A percentile compares a stretch with the other conserved stretches of the same genome.
Conservation (phyloP, 768 basidiomycete species). For the Suillus hirtellus region DNA sequence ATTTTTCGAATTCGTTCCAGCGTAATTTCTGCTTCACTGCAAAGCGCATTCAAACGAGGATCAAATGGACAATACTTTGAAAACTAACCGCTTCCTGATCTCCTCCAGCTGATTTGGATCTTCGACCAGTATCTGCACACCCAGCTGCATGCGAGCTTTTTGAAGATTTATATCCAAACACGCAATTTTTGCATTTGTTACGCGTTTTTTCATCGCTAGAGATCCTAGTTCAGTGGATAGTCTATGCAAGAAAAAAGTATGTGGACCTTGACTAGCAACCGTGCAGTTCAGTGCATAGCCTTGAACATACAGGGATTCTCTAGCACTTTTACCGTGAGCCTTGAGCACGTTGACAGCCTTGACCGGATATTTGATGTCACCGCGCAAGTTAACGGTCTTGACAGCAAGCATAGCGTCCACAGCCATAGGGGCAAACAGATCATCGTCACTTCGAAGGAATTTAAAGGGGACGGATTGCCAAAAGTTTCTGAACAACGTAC, state of each 20-base stretch:
- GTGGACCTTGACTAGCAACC: slow-evolving; percentile 93
- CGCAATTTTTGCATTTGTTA: slow-evolving; percentile 93
- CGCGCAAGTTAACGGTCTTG: slow-evolving; percentile 88
- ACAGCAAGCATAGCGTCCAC: slow-evolving; percentile 99
- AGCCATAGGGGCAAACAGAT: slow-evolving; percentile 97
- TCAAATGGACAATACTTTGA: slow-evolving; percentile 2
- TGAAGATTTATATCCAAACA: slow-evolving; percentile 98
- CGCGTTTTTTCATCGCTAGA: slow-evolving; percentile 95
- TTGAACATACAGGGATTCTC: slow-evolving; percentile 92
- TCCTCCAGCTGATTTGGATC: slow-evolving; percentile 96
- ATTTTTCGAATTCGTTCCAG: slow-evolving; percentile 96
- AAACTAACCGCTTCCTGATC: slow-evolving; percentile 82
- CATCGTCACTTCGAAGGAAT: slow-evolving; percentile 73
- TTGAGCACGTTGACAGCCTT: slow-evolving; percentile 99
- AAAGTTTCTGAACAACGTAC: slow-evolving; percentile 51
- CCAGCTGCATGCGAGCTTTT: slow-evolving; percentile 96
- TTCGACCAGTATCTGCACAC: slow-evolving; percentile 95
- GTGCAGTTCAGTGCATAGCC: slow-evolving; percentile 99
- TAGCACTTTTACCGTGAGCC: slow-evolving; percentile 93
- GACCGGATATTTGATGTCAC: slow-evolving; percentile 98
- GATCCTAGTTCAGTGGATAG: slow-evolving; percentile 11
- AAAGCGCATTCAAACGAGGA: not conserved
- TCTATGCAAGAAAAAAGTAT: slow-evolving; percentile 1
- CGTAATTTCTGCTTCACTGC: slow-evolving; percentile 92
- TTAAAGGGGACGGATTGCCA: slow-evolving; percentile 4